Percentiles rank a stretch among this genome's conserved stretches.
Evolutionary conservation across 2,329 filamentous ascomycete genomes (phyloP).

Genomic region (Botryotinia convoluta): DNA sequence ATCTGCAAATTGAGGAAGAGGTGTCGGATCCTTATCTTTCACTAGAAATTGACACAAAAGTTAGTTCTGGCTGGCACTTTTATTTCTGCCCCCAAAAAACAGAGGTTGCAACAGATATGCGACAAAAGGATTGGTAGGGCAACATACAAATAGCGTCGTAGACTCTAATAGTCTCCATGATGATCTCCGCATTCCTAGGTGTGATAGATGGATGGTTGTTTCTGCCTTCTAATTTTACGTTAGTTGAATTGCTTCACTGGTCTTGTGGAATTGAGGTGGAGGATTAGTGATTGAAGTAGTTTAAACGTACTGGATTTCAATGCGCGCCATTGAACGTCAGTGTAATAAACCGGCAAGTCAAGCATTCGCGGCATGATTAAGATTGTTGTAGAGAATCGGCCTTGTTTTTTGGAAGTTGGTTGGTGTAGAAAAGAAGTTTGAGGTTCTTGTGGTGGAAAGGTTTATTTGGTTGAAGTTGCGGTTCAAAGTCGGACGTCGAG

Average conservation of each 20-base stretch:
- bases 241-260: neutral
- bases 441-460: neutral
- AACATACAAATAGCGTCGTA: slow-evolving; percentile 9
- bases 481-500: neutral
- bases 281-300: no score
- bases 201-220: neutral
- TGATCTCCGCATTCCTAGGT: neutral
- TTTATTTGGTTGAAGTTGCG: neutral
- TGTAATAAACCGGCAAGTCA: neutral
- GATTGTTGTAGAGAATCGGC: neutral
- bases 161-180: neutral
- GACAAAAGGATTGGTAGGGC: neutral
- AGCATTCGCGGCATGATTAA: neutral
- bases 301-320: neutral
- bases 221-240: neutral
- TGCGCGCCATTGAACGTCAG: slow-evolving; percentile 9
- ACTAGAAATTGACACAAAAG: neutral
- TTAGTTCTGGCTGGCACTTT: neutral
- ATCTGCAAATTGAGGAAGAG: neutral
- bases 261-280: neutral
- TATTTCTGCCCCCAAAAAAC: neutral
- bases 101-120: neutral
- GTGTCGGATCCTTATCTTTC: neutral
- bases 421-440: neutral
- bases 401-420: neutral